A percentile compares a stretch with the other conserved stretches of the same genome.
phyloP scores from a whole-genome alignment of 148 eudicot genomes.

The Camellia lanceoleosa region DNA sequence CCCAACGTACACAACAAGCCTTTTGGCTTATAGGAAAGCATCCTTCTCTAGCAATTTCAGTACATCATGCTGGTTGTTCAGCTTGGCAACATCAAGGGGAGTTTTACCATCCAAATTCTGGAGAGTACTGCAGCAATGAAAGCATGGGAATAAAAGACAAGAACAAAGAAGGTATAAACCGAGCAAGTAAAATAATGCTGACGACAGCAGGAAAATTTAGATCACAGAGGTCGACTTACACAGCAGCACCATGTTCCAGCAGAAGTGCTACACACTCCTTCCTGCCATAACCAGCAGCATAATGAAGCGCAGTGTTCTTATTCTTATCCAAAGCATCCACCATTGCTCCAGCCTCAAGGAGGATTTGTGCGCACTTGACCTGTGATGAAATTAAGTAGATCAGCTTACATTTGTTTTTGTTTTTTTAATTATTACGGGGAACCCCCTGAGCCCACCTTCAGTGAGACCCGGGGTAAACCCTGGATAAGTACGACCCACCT shows the following conservation, averaged over 20 bases:
- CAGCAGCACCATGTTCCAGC: conserved; percentile 90
- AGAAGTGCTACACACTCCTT: conserved; percentile 96
- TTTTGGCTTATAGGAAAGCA: conserved; percentile 61
- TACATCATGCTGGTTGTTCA: conserved; percentile 84
- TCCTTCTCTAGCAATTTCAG: conserved; percentile 87
- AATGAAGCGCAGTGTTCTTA: conserved; percentile 98
- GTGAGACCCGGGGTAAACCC: too few species aligned
- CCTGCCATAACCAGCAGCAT: conserved; percentile 99
- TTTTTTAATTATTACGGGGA: too few species aligned
- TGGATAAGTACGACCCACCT: too few species aligned
- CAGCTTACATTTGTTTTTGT: too few species aligned
- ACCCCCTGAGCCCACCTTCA: too few species aligned
- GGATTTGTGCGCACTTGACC: conserved; percentile 84
- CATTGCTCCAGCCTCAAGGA: conserved; percentile 86
- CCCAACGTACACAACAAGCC: conserved; percentile 1
- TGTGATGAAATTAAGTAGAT: conserved; percentile 27
- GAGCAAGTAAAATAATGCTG: not conserved
- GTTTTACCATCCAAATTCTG: conserved; percentile 95
- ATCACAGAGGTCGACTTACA: conserved; percentile 50
- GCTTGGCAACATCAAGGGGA: conserved; percentile 93
- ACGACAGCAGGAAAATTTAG: not conserved
- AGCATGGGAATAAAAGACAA: not conserved
- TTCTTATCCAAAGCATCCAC: conserved; percentile 97
- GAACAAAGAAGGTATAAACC: not conserved
- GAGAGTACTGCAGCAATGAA: conserved; percentile 60